Percentiles rank a stretch among this genome's conserved stretches.
phyloP scores from a whole-genome alignment of 768 basidiomycete species.

The Podaxis sp. region DNA sequence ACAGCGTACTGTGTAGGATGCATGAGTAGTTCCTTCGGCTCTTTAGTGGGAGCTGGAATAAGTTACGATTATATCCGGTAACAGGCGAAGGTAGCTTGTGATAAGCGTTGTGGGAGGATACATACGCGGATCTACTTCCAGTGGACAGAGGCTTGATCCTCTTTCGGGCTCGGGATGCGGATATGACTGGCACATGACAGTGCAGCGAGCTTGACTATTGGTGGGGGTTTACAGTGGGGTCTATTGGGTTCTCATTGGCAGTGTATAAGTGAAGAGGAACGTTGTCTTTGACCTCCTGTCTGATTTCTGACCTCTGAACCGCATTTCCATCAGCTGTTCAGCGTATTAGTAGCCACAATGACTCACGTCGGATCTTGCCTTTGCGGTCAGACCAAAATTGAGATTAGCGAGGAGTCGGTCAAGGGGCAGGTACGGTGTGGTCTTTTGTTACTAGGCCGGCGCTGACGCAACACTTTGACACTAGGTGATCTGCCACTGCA shows the following conservation, averaged over 20 bases:
- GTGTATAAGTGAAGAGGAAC: background rate
- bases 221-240: background rate
- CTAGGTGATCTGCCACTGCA: conserved; percentile 36
- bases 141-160: background rate
- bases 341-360: background rate
- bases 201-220: background rate
- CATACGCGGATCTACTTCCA: no score
- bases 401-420: conserved; percentile 23
- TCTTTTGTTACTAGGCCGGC: background rate
- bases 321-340: no score
- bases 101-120: no score
- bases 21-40: no score
- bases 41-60: no score
- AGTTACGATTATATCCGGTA: no score
- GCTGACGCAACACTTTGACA: background rate
- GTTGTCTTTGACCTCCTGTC: no score
- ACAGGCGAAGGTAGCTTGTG: no score
- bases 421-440: conserved; percentile 24
- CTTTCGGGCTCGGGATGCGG: background rate
- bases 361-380: conserved; percentile 30
- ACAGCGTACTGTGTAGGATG: no score
- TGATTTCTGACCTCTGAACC: no score
- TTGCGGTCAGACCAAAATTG: conserved; percentile 32
- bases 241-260: background rate
- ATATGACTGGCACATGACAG: background rate